These are phyloP conservation scores for Picea engelmannii DNA, from an alignment of 83 land plant genomes.

Conservation along the genomic window DNA sequence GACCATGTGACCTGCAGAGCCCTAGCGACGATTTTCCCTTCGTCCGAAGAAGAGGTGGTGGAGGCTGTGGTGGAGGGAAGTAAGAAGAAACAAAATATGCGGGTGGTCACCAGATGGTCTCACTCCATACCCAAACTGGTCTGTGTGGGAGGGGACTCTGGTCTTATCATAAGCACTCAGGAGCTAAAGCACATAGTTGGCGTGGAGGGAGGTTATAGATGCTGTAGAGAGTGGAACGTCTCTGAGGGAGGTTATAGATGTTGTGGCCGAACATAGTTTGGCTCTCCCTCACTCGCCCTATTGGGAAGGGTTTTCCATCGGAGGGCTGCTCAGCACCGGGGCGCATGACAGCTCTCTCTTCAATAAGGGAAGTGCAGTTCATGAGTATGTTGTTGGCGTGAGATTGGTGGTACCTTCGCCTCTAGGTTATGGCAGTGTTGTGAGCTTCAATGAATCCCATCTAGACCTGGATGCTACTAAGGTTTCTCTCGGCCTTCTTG, in stretches of 20 bases:
- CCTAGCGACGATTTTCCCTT: slow-evolving; percentile 49
- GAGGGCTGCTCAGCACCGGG: slow-evolving; percentile 65
- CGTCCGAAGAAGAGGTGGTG: slow-evolving; percentile 53
- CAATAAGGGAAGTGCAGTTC: no score
- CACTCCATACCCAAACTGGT: slow-evolving; percentile 80
- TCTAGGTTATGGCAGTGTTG: slow-evolving; percentile 50
- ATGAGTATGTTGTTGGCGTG: no score
- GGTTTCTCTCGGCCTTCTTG: no score
- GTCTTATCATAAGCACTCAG: slow-evolving; percentile 65
- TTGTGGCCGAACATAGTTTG: slow-evolving; percentile 43
- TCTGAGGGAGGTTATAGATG: not conserved
- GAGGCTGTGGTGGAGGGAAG: slow-evolving; percentile 53
- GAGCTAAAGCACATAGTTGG: slow-evolving; percentile 24
- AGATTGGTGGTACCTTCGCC: no score
- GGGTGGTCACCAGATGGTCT: slow-evolving; percentile 50
- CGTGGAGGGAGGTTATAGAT: slow-evolving; percentile 28
- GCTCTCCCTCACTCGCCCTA: slow-evolving; percentile 68
- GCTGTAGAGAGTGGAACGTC: slow-evolving; percentile 64
- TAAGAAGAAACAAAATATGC: slow-evolving; percentile 38
- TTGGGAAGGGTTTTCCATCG: slow-evolving; percentile 72
- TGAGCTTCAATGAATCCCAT: slow-evolving; percentile 17
- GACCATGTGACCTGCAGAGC: slow-evolving; percentile 61
- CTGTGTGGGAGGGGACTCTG: slow-evolving; percentile 62
- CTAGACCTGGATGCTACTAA: slow-evolving; percentile 16
- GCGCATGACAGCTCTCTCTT: slow-evolving; percentile 66